A percentile compares a stretch with the other conserved stretches of the same genome.
phyloP scores from a whole-genome alignment of 768 basidiomycete genomes.

The Ramaria rubella region DNA sequence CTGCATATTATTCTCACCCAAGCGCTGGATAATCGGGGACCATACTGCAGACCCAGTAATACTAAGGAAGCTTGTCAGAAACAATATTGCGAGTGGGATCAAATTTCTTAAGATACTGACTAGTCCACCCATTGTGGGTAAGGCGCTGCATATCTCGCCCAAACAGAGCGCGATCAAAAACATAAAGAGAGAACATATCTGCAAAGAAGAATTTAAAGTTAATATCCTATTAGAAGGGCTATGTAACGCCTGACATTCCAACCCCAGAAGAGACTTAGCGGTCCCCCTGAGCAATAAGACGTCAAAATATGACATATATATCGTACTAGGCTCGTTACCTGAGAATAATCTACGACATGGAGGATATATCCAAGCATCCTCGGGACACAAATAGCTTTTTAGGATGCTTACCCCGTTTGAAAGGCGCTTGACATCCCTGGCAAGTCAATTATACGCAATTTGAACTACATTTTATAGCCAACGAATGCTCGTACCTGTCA shows the following conservation, averaged over 20 bases:
- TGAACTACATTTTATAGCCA: not conserved
- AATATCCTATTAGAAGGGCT: not conserved
- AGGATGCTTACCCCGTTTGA: constrained; percentile 36
- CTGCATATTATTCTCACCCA: constrained; percentile 35
- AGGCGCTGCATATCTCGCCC: constrained; percentile 53
- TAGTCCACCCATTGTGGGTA: constrained; percentile 51
- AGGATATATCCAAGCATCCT: not conserved
- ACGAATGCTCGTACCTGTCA: constrained; percentile 36
- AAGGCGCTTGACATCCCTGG: constrained; percentile 36
- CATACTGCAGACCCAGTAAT: constrained; percentile 61
- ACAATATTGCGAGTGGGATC: not conserved
- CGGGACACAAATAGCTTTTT: not conserved
- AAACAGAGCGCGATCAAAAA: constrained; percentile 48
- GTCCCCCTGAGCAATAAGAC: constrained; percentile 46
- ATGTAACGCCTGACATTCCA: constrained; percentile 42
- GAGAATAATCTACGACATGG: not conserved
- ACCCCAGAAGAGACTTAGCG: constrained; percentile 54
- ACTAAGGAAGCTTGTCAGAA: constrained; percentile 18
- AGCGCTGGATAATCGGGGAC: constrained; percentile 46
- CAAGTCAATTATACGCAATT: not conserved
- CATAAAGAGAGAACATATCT: constrained; percentile 56
- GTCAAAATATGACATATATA: not conserved
- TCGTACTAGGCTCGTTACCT: not conserved
- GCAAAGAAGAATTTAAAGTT: not conserved
- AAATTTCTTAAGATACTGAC: not conserved